phyloP scores from a whole-genome alignment of 257 asterid species.

The Scutellaria baicalensis region DNA sequence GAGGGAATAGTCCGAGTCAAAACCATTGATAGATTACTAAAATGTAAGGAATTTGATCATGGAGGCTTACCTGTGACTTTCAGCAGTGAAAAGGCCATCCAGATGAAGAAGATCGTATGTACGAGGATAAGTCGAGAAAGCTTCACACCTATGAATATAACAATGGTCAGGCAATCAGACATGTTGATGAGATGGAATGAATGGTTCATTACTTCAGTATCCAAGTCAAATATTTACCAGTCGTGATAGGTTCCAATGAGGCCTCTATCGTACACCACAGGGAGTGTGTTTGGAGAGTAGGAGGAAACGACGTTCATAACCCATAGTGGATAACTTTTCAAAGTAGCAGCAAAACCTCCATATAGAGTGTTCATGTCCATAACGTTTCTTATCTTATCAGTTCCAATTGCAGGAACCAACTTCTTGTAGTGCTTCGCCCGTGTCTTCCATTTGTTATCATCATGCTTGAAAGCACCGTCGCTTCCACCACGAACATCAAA shows the following conservation, averaged over 20 bases:
- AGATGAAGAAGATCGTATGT: slow-evolving; percentile 90
- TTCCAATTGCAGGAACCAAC: slow-evolving; percentile 74
- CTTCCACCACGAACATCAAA: slow-evolving; percentile 75
- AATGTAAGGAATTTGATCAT: background rate
- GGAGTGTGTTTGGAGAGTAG: slow-evolving; percentile 67
- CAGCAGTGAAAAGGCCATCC: slow-evolving; percentile 84
- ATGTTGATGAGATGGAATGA: background rate
- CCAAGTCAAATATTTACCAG: slow-evolving; percentile 42
- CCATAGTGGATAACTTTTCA: slow-evolving; percentile 71
- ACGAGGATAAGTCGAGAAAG: slow-evolving; percentile 96
- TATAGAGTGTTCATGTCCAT: slow-evolving; percentile 95
- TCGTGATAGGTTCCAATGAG: slow-evolving; percentile 92
- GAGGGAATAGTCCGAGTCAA: background rate
- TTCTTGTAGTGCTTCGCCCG: slow-evolving; percentile 81
- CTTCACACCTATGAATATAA: slow-evolving; percentile 68
- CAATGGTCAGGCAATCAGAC: slow-evolving; percentile 1
- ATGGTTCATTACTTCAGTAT: background rate
- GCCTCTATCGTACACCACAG: slow-evolving; percentile 92
- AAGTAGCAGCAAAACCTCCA: slow-evolving; percentile 93
- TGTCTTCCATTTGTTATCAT: slow-evolving; percentile 76
- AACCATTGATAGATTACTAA: background rate
- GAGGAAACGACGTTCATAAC: slow-evolving; percentile 93
- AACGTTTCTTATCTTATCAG: slow-evolving; percentile 78
- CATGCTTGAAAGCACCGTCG: slow-evolving; percentile 77
- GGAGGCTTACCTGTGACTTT: slow-evolving; percentile 67